Evolutionary conservation across 2,329 filamentous ascomycete species (phyloP).

Genomic region (Claviceps cyperi): DNA sequence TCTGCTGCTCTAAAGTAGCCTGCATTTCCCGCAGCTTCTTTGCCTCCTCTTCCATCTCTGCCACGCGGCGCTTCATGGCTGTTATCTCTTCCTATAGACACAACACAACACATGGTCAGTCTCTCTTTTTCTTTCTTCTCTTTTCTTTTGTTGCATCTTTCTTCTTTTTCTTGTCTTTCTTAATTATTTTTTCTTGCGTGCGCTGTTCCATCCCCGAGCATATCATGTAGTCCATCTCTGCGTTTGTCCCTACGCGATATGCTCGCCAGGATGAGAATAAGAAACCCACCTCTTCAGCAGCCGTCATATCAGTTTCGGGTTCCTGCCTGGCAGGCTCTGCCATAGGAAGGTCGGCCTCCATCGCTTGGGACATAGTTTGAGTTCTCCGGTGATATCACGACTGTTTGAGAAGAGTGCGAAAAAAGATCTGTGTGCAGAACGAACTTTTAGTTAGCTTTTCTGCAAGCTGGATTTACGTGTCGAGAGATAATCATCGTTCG

Average conservation of each 20-base stretch:
- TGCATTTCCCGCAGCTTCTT: constrained; percentile 81
- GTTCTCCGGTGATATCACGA: background rate
- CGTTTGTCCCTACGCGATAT: background rate
- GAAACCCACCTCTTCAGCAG: constrained; percentile 9
- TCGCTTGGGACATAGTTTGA: constrained; percentile 4
- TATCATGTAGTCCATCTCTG: background rate
- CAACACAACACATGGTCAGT: constrained; percentile 16
- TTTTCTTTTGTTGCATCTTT: background rate
- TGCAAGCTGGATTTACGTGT: background rate
- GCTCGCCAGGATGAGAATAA: background rate
- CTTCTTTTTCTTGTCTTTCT: background rate
- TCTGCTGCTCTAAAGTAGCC: constrained; percentile 69
- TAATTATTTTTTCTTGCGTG: background rate
- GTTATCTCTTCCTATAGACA: constrained; percentile 56
- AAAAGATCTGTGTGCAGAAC: background rate
- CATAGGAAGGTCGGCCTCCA: constrained; percentile 3
- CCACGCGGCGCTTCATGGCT: constrained; percentile 74
- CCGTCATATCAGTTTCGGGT: constrained; percentile 7
- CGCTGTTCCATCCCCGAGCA: background rate
- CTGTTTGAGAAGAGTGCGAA: background rate
- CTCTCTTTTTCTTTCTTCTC: constrained; percentile 5
- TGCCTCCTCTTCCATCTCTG: constrained; percentile 83
- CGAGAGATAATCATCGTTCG: background rate
- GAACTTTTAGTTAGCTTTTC: background rate
- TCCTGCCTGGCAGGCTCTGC: constrained; percentile 3